phyloP scores from a whole-genome alignment of 108 stramenopile species.

The Phaeodactylum tricornutum region DNA sequence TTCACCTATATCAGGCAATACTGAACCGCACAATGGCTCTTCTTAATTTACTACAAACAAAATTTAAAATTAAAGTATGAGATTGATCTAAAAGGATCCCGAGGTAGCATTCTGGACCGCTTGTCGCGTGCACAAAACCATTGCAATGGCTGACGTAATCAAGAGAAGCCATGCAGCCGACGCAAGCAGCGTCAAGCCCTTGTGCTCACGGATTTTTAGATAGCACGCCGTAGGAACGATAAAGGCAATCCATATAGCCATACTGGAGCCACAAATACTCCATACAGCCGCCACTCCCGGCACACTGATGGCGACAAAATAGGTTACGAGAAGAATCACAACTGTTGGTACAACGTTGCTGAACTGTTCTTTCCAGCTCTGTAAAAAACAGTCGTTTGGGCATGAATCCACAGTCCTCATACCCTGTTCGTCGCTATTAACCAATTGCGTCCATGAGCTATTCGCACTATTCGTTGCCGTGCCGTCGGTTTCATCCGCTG shows the following conservation, averaged over 20 bases:
- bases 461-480: too few species aligned
- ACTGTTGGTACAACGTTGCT: conserved; percentile 25
- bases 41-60: too few species aligned
- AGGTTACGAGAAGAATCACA: conserved; percentile 34
- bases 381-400: too few species aligned
- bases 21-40: too few species aligned
- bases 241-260: conserved; percentile 69
- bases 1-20: too few species aligned
- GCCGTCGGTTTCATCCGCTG: too few species aligned
- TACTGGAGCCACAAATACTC: conserved; percentile 56
- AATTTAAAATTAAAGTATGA: too few species aligned
- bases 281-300: conserved; percentile 72
- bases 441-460: too few species aligned
- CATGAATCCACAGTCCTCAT: too few species aligned
- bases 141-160: conserved; percentile 9
- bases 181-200: not conserved
- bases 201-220: conserved; percentile 19
- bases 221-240: conserved; percentile 50
- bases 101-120: not conserved
- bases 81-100: not conserved
- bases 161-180: conserved; percentile 19
- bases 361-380: too few species aligned
- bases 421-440: too few species aligned
- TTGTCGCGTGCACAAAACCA: conserved; percentile 15
- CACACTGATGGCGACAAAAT: conserved; percentile 40